phyloP scores from a whole-genome alignment of 768 basidiomycete species.

The Rhizopogon vinicolor region DNA sequence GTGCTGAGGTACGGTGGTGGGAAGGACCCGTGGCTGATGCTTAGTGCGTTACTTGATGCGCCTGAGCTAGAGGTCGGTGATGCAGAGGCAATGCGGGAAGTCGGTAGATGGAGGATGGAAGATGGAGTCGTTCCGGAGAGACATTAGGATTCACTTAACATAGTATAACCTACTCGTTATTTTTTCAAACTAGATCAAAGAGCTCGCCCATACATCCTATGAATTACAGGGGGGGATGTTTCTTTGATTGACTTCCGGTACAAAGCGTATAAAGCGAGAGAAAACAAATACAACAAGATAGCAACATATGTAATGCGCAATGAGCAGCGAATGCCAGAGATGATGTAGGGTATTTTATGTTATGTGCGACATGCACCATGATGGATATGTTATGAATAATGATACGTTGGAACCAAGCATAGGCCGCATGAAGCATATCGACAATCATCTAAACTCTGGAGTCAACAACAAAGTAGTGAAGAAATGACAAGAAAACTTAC shows the following conservation, averaged over 20 bases:
- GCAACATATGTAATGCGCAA: neutral
- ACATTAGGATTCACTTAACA: constrained; percentile 36
- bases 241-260: neutral
- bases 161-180: neutral
- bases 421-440: neutral
- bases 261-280: neutral
- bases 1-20: constrained; percentile 83
- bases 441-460: neutral
- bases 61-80: constrained; percentile 71
- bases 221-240: neutral
- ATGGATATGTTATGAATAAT: constrained; percentile 9
- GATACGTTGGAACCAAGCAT: constrained; percentile 11
- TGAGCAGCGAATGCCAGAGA: neutral
- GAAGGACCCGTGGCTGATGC: constrained; percentile 92
- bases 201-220: neutral
- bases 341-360: neutral
- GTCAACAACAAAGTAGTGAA: neutral
- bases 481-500: constrained; percentile 2
- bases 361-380: neutral
- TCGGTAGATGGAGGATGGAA: constrained; percentile 86
- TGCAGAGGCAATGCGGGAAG: constrained; percentile 79
- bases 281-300: neutral
- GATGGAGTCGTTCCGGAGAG: constrained; percentile 61
- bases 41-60: constrained; percentile 60
- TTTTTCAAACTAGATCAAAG: neutral